A percentile compares a stretch with the other conserved stretches of the same genome.
These are phyloP conservation scores for Penicillium corylophilum DNA, from an alignment of 2,329 filamentous ascomycete genomes.

Conservation along the genomic window DNA sequence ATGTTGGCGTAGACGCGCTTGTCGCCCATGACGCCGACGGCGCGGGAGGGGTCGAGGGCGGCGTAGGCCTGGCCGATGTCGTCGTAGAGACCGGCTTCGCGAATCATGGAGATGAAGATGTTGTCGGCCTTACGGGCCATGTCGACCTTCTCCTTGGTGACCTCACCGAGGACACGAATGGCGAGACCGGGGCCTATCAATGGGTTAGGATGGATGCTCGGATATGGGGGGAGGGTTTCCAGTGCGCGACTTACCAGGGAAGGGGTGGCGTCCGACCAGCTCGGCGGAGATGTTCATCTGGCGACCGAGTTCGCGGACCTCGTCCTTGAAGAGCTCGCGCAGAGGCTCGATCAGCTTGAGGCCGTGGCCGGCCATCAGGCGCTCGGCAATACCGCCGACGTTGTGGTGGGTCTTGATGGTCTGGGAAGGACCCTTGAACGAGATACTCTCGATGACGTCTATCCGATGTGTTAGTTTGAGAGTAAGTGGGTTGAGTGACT, in stretches of 20 bases:
- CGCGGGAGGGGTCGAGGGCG: constrained; percentile 64
- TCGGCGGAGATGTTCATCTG: constrained; percentile 69
- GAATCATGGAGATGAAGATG: constrained; percentile 49
- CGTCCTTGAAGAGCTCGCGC: constrained; percentile 79
- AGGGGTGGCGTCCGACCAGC: constrained; percentile 74
- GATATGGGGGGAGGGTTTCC: constrained; percentile 38
- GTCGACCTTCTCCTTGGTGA: constrained; percentile 74
- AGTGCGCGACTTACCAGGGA: constrained; percentile 39
- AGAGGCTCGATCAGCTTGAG: constrained; percentile 68
- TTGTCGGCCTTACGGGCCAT: constrained; percentile 59
- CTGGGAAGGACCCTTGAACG: constrained; percentile 68
- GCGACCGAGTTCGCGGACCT: constrained; percentile 68
- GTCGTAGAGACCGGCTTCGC: constrained; percentile 46
- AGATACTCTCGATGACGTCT: constrained; percentile 57
- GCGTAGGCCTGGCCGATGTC: constrained; percentile 70
- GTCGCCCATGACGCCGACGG: constrained; percentile 60
- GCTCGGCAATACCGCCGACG: constrained; percentile 61
- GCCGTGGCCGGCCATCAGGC: constrained; percentile 49
- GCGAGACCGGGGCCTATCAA: constrained; percentile 65
- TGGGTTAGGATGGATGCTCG: neutral
- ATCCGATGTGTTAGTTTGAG: neutral
- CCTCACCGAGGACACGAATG: constrained; percentile 79
- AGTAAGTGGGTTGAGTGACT: neutral
- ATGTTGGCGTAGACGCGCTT: constrained; percentile 56
- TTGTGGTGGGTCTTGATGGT: constrained; percentile 71